phyloP scores from a whole-genome alignment of 2,329 filamentous ascomycete species.

The Sporothrix variecibatus region DNA sequence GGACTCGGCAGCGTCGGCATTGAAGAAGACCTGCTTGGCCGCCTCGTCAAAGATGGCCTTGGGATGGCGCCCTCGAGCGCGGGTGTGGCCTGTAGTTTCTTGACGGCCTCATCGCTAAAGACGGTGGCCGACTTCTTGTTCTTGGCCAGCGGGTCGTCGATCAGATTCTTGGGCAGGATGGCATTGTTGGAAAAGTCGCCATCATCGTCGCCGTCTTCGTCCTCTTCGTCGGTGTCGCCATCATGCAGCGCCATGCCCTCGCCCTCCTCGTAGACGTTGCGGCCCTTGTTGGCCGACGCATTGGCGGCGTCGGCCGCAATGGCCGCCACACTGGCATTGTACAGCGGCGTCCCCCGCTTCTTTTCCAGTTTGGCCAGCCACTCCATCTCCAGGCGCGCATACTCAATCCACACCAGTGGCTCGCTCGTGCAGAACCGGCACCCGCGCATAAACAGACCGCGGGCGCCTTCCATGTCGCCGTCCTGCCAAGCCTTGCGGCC shows the following conservation, averaged over 20 bases:
- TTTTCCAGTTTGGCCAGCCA: constrained; percentile 82
- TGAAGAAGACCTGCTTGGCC: constrained; percentile 73
- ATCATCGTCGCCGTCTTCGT: constrained; percentile 48
- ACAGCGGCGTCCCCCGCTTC: constrained; percentile 55
- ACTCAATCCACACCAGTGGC: constrained; percentile 80
- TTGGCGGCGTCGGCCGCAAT: constrained; percentile 39
- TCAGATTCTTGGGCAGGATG: constrained; percentile 49
- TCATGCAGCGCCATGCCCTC: constrained; percentile 50
- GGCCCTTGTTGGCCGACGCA: constrained; percentile 48
- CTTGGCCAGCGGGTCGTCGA: constrained; percentile 36
- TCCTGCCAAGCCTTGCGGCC: constrained; percentile 74
- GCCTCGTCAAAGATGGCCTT: constrained; percentile 88
- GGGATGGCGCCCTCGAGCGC: constrained; percentile 89
- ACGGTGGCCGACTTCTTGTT: constrained; percentile 41
- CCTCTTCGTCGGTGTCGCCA: constrained; percentile 51
- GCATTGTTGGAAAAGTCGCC: constrained; percentile 50
- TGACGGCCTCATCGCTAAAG: constrained; percentile 45
- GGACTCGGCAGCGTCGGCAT: constrained; percentile 63
- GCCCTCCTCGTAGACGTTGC: constrained; percentile 42
- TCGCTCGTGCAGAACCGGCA: constrained; percentile 83
- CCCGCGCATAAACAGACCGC: constrained; percentile 84
- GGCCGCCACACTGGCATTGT: constrained; percentile 13
- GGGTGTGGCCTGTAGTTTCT: constrained; percentile 68
- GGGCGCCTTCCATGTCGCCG: constrained; percentile 83
- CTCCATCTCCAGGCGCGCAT: constrained; percentile 87